phyloP scores from a whole-genome alignment of 306 rosid genomes.

The Nissolia schottii region DNA sequence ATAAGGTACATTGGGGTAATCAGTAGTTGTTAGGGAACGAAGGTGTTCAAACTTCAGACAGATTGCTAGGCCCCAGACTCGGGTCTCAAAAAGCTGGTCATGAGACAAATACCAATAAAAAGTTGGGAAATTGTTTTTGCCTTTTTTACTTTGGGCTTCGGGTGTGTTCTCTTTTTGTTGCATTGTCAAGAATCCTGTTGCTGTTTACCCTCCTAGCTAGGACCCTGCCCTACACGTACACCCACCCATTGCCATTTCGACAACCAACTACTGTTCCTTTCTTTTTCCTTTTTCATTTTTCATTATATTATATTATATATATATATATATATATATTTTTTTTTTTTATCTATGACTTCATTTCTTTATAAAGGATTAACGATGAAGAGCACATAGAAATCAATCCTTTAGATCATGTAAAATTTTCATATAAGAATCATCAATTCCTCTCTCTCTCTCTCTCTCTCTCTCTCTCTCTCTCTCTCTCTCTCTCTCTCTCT shows the following conservation, averaged over 20 bases:
- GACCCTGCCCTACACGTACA: background rate
- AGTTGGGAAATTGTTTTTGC: constrained; percentile 19
- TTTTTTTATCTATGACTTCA: too few relatives aligned
- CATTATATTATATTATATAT: too few relatives aligned
- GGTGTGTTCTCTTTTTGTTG: constrained; percentile 22
- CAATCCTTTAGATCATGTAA: too few relatives aligned
- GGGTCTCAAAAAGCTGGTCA: constrained; percentile 45
- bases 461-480: too few relatives aligned
- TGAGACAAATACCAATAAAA: constrained; percentile 51
- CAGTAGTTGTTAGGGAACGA: background rate
- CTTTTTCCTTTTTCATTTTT: background rate
- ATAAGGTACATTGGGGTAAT: background rate
- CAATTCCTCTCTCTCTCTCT: too few relatives aligned
- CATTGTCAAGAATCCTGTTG: constrained; percentile 22
- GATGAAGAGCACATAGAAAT: too few relatives aligned
- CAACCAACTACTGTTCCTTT: too few relatives aligned
- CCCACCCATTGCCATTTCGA: background rate
- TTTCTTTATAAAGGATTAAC: background rate
- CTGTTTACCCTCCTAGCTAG: background rate
- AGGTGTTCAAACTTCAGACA: constrained; percentile 17
- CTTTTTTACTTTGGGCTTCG: background rate
- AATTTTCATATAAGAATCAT: too few relatives aligned
- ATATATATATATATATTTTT: too few relatives aligned
- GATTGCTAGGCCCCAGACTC: constrained; percentile 11
- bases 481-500: too few relatives aligned